Evolutionary conservation across 192 early-diverging fungal genomes (phyloP).

Genomic region (Mortierella alpina): DNA sequence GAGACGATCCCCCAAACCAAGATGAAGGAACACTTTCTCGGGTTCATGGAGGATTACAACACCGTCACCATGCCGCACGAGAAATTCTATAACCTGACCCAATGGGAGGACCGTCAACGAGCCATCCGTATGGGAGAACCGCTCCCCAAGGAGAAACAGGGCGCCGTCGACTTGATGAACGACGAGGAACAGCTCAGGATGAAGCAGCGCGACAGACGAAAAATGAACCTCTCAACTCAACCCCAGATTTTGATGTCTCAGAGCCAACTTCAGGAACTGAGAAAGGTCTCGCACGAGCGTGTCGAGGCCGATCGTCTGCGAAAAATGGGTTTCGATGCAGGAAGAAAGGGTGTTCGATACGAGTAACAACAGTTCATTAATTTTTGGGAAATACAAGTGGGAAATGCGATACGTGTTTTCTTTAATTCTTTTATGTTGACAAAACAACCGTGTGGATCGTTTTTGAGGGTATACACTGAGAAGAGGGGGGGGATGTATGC

Average conservation of each 20-base stretch:
- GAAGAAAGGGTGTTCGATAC: constrained; percentile 64
- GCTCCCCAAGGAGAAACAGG: constrained; percentile 11
- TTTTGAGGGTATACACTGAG: background rate
- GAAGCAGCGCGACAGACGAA: constrained; percentile 25
- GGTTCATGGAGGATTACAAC: constrained; percentile 73
- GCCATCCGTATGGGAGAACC: constrained; percentile 61
- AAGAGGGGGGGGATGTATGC: background rate
- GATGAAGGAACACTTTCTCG: constrained; percentile 64
- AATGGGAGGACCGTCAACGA: constrained; percentile 63
- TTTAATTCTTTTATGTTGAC: constrained; percentile 20
- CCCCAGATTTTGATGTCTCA: constrained; percentile 47
- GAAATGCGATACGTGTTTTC: constrained; percentile 2
- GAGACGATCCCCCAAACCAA: constrained; percentile 61
- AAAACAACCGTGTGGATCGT: background rate
- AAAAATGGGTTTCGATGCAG: constrained; percentile 62
- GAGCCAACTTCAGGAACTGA: constrained; percentile 60
- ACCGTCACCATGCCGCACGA: constrained; percentile 72
- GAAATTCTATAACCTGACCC: constrained; percentile 64
- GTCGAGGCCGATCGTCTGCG: constrained; percentile 64
- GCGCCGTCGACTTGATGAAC: constrained; percentile 56
- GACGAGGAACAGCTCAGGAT: constrained; percentile 64
- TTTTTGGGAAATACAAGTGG: background rate
- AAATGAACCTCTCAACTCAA: constrained; percentile 21
- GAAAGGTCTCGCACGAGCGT: constrained; percentile 55
- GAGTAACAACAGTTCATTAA: constrained; percentile 29